phyloP scores from a whole-genome alignment of 1,284 basidiomycete species.

The Ceratobasidium sp. region DNA sequence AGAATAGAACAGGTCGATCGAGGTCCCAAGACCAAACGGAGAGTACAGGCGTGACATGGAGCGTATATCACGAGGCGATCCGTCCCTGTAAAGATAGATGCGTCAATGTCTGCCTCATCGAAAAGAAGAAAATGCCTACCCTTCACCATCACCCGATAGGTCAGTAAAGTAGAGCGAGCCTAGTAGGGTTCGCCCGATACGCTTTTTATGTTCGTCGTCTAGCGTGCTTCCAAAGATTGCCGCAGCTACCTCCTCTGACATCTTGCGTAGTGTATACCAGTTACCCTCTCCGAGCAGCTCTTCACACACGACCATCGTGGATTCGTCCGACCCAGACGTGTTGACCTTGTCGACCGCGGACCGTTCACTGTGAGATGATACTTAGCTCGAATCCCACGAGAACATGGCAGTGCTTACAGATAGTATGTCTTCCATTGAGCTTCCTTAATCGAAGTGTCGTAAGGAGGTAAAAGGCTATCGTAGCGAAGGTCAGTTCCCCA shows the following conservation, averaged over 20 bases:
- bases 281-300: constrained; percentile 5
- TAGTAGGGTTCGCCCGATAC: constrained; percentile 21
- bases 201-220: constrained; percentile 31
- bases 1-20: constrained; percentile 25
- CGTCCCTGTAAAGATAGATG: not conserved
- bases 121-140: not conserved
- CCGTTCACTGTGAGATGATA: not conserved
- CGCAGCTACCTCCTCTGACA: constrained; percentile 22
- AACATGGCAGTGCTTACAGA: constrained; percentile 1
- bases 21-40: constrained; percentile 38
- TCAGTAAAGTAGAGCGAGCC: constrained; percentile 38
- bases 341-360: constrained; percentile 35
- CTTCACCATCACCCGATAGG: constrained; percentile 5
- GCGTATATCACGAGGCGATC: constrained; percentile 7
- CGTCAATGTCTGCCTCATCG: not conserved
- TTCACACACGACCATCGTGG: not conserved
- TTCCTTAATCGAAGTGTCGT: constrained; percentile 26
- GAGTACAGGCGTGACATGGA: constrained; percentile 32
- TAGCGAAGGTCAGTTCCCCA: not conserved
- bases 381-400: not conserved
- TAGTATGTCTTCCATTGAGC: constrained; percentile 33
- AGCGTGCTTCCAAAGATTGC: constrained; percentile 12
- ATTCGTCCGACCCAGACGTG: not conserved
- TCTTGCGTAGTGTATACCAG: constrained; percentile 15
- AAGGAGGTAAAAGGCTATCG: constrained; percentile 34